These are phyloP conservation scores for Pseudocohnilembus persalinus DNA, from an alignment of 169 alveolate species.

Conservation along the genomic window DNA sequence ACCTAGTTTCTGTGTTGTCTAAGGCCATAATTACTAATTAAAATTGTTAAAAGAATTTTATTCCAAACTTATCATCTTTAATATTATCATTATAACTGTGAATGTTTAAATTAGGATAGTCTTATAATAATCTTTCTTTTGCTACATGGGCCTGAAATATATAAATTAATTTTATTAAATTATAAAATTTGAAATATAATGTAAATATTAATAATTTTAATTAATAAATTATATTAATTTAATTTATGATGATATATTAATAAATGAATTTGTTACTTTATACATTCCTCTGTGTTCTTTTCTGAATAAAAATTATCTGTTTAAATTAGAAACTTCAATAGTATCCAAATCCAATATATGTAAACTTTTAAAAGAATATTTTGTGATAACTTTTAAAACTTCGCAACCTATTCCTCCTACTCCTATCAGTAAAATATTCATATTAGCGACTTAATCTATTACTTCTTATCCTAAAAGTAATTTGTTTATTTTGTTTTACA, in stretches of 20 bases:
- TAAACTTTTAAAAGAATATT: slow-evolving; percentile 62
- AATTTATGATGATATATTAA: slow-evolving; percentile 1
- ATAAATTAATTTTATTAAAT: too few species aligned
- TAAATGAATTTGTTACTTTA: slow-evolving; percentile 39
- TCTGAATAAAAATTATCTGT: slow-evolving; percentile 79
- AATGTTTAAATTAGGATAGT: slow-evolving; percentile 57
- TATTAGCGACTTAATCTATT: slow-evolving; percentile 26
- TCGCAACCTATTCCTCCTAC: slow-evolving; percentile 87
- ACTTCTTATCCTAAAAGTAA: slow-evolving; percentile 39
- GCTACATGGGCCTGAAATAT: slow-evolving; percentile 70
- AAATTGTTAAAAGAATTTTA: slow-evolving; percentile 83
- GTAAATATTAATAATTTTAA: slow-evolving; percentile 32
- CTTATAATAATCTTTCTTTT: slow-evolving; percentile 47
- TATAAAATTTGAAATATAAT: too few species aligned
- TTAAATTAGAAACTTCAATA: slow-evolving; percentile 77
- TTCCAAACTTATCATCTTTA: slow-evolving; percentile 68
- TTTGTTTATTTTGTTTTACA: slow-evolving; percentile 1
- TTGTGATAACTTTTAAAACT: slow-evolving; percentile 66
- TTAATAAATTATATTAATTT: too few species aligned
- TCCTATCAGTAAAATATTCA: slow-evolving; percentile 71
- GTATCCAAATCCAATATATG: slow-evolving; percentile 76
- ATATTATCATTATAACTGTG: slow-evolving; percentile 80
- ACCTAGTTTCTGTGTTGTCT: slow-evolving; percentile 95
- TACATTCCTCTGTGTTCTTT: slow-evolving; percentile 47
- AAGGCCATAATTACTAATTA: slow-evolving; percentile 94